phyloP scores from a whole-genome alignment of 192 early-diverging fungal genomes.

The Gryganskiella cystojenkinii region DNA sequence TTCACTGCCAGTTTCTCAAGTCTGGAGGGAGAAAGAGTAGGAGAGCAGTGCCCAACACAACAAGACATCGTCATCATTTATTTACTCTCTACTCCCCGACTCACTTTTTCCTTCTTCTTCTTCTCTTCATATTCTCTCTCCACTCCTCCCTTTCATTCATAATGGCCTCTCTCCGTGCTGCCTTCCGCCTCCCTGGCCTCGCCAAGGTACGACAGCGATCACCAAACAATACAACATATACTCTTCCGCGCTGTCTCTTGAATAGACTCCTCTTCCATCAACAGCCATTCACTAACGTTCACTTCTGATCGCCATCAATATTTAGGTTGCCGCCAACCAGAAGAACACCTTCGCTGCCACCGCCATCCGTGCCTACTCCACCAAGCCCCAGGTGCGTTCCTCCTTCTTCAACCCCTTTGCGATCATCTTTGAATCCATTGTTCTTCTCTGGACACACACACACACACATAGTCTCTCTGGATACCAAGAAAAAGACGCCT shows the following conservation, averaged over 20 bases:
- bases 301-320: neutral
- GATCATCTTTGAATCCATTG: neutral
- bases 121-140: neutral
- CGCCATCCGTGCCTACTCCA: constrained; percentile 58
- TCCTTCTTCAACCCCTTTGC: neutral
- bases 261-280: neutral
- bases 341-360: constrained; percentile 51
- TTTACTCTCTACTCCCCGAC: neutral
- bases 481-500: neutral
- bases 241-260: neutral
- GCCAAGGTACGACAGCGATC: constrained; percentile 53
- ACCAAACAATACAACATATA: too few species aligned
- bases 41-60: too few species aligned
- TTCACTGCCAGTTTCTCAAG: too few species aligned
- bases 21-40: too few species aligned
- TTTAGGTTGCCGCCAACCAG: constrained; percentile 53
- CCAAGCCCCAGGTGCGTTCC: constrained; percentile 62
- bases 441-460: too few species aligned
- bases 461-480: too few species aligned
- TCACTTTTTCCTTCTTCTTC: constrained; percentile 10
- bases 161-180: constrained; percentile 54
- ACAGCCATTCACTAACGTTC: neutral
- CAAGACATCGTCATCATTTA: too few species aligned
- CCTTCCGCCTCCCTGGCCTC: constrained; percentile 52
- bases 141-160: constrained; percentile 1